Evolutionary conservation across 2,329 filamentous ascomycete species (phyloP), one percentile per base, ranked within the genome.

Genomic region (Ampelomyces quisqualis): DNA sequence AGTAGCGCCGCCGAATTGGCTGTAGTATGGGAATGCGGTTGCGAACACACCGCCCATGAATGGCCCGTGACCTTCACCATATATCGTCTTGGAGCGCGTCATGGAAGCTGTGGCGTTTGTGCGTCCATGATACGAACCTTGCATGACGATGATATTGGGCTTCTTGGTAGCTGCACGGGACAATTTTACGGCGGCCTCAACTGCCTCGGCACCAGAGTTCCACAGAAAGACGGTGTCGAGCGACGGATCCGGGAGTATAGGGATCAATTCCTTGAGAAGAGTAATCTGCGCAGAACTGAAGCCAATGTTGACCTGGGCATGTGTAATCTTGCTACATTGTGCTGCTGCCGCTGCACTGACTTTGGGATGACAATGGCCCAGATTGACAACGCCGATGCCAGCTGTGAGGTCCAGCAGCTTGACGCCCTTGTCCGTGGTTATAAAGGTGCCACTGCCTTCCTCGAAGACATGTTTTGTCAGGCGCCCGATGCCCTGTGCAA

Each of bases 131-230:
- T 62, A 62, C 14, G 55, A 59, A 24, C 58, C 58, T 23, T 62
- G 58, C 58, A 62, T 60, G 11, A 62, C 58, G n/a, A 62, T 60
- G 30, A 62, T 50, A 30, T 62, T 62, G 7, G 56, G 54, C 40
- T 62, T 62, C 46, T 60, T 60, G 7, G 57, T 62, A 4, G 57
- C 58, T 5, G 51, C 56, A n/a, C 58, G 53, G 18, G 55, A 52
- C 9, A 62, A 38, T 38, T 62, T 62, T 2, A 62, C 57, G 11
- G 58, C 52, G 11, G 58, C 57, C 34, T 62, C 58, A 3, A 62
- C 58, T 3, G 58, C 58, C 30, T 62, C 58, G 13, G 58, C 57
- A 13, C 58, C 58, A 5, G 58, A 62, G 27, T 62, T 62, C 58
- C 58, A 62, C 3, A 62, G 38, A 40, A 62, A 62, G 26, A 62